Evolutionary conservation across 2,329 filamentous ascomycete genomes (phyloP), one percentile per base, ranked within the genome.

Genomic region (Fusarium sp.): DNA sequence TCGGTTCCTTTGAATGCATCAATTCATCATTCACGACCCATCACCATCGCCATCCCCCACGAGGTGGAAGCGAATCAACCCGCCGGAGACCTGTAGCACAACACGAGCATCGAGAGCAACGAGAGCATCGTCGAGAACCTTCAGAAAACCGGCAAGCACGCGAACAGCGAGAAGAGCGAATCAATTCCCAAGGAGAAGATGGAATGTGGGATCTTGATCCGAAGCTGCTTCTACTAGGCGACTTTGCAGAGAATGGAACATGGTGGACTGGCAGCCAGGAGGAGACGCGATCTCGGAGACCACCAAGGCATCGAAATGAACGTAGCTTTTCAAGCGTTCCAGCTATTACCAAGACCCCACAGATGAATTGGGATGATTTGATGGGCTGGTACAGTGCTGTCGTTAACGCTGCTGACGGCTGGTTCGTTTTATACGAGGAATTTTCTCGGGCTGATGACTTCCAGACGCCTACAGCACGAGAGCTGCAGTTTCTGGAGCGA

Each of bases 221-320:
- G 1, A 96, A 93, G 75, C 86, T 91, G 5, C 81, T 95, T 18
- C 82, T 93, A 6, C 78, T 94, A 2, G 92, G 91, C 2, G 88
- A 94, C 73, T 84, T 94, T 70, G 91, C 90, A 1, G 92, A 96
- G 76, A 96, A 96, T 75, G 92, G 91, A 2, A 87, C 86, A 7
- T 95, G 91, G 92, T 95, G 92, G 91, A 89, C 90, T 50, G 91
- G 90, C 2, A 85, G 85, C 53, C 83, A 86, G 73, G 77, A 83
- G 34, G 78, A 81, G 18, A 49, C 62, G 25, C 58, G 56, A 20
- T 55, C 68, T 9, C 68, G 62, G 38, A 74, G 65, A 42, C 61
- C 58, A 62, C 69, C 70, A 9, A 51, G 58, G 23, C 67, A 58
- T 16, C 68, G 67, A 20, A 62, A 55, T 10, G 70, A 76, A 20